Evolutionary conservation across 2,329 filamentous ascomycete species (phyloP).

Genomic region (Fusarium avenaceum): DNA sequence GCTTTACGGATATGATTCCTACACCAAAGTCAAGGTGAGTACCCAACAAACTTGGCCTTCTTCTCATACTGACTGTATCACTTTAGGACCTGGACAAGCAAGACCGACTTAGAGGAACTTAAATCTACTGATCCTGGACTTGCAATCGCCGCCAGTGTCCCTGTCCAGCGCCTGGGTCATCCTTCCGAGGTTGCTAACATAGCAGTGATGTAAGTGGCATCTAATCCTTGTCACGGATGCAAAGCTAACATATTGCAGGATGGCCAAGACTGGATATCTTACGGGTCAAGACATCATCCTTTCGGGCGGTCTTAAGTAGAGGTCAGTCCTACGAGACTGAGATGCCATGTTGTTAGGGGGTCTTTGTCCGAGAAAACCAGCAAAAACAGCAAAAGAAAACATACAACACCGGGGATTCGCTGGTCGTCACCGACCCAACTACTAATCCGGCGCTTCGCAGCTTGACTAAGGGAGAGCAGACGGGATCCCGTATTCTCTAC

Average conservation of each 20-base stretch:
- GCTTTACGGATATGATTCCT: slow-evolving; percentile 54
- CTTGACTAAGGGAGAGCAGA: too few species aligned
- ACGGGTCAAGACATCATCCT: slow-evolving; percentile 32
- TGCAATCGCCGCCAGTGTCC: slow-evolving; percentile 53
- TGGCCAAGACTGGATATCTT: slow-evolving; percentile 38
- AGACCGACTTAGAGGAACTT: slow-evolving; percentile 51
- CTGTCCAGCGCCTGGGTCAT: slow-evolving; percentile 52
- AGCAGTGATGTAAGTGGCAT: slow-evolving; percentile 51
- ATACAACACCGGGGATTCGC: slow-evolving; percentile 29
- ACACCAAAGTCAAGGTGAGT: slow-evolving; percentile 50
- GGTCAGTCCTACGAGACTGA: not conserved
- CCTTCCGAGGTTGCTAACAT: slow-evolving; percentile 55
- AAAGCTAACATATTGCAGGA: slow-evolving; percentile 1
- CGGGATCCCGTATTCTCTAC: too few species aligned
- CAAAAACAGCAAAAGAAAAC: slow-evolving; percentile 13
- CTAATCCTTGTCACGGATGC: fast-evolving
- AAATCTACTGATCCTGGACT: slow-evolving; percentile 52
- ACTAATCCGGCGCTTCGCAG: slow-evolving; percentile 1
- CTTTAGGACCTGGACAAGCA: slow-evolving; percentile 52
- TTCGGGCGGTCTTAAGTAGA: slow-evolving; percentile 30
- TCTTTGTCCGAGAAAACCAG: too few species aligned
- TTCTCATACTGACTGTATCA: not conserved
- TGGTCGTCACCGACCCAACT: slow-evolving; percentile 24
- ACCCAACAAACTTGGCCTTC: fast-evolving
- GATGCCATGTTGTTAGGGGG: too few species aligned